Percentiles rank a stretch among this genome's conserved stretches.
phyloP scores from a whole-genome alignment of 352 stramenopile species.

The Ophiocytium majus region DNA sequence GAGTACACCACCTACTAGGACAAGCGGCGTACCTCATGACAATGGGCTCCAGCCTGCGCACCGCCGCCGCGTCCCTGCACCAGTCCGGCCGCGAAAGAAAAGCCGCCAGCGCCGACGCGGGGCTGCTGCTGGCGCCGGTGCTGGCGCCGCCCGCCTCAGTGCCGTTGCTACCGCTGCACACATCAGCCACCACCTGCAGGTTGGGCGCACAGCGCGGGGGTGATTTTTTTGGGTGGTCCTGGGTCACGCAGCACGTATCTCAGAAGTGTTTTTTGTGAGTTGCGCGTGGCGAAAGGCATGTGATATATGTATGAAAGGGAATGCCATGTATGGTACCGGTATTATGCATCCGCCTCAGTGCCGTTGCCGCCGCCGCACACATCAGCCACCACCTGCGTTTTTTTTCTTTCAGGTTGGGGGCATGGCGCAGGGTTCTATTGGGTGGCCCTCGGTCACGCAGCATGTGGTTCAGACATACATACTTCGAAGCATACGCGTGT shows the following conservation, averaged over 20 bases:
- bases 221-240: background rate
- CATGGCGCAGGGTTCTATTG: background rate
- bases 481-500: too few species aligned
- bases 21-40: slow-evolving; percentile 26
- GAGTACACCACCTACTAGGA: background rate
- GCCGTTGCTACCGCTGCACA: background rate
- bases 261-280: background rate
- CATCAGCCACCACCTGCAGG: background rate
- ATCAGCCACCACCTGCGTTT: background rate
- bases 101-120: background rate
- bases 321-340: too few species aligned
- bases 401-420: background rate
- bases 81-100: background rate
- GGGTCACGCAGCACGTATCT: background rate
- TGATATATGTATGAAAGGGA: too few species aligned
- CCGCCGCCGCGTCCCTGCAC: slow-evolving; percentile 19
- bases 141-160: too few species aligned
- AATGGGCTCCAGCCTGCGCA: slow-evolving; percentile 5
- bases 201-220: background rate
- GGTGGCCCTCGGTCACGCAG: too few species aligned
- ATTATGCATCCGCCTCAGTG: too few species aligned
- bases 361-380: background rate
- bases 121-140: background rate
- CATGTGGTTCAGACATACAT: background rate
- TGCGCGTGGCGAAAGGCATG: too few species aligned